phyloP scores from a whole-genome alignment of 1,139 yeast genomes.

The Candida glucosophila region DNA sequence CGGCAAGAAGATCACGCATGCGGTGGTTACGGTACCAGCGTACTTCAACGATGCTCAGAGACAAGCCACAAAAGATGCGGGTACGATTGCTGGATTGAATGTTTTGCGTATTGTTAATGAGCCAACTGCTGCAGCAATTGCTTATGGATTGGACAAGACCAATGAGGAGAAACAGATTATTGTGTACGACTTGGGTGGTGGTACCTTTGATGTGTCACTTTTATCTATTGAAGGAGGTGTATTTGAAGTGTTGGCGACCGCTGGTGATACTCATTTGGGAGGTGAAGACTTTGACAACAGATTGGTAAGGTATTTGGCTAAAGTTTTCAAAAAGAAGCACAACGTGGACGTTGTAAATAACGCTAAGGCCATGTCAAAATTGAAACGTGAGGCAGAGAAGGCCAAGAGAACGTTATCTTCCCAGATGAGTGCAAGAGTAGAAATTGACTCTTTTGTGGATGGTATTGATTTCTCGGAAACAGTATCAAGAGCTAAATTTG shows the following conservation, averaged over 20 bases:
- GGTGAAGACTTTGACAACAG: constrained; percentile 96
- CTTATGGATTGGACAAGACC: constrained; percentile 89
- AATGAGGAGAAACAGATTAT: constrained; percentile 41
- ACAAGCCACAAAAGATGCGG: constrained; percentile 98
- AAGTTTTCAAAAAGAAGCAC: constrained; percentile 84
- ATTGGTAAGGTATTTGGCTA: constrained; percentile 76
- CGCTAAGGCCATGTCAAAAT: constrained; percentile 75
- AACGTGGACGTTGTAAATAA: constrained; percentile 66
- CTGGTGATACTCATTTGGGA: constrained; percentile 50
- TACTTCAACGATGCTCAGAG: constrained; percentile 98
- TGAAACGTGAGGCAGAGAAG: constrained; percentile 94
- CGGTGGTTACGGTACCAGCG: constrained; percentile 96
- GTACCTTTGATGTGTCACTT: constrained; percentile 46
- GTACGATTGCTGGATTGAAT: constrained; percentile 91
- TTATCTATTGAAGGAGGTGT: constrained; percentile 46
- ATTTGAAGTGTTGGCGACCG: constrained; percentile 44
- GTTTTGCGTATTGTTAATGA: constrained; percentile 93
- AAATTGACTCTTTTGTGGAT: constrained; percentile 89
- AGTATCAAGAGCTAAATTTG: constrained; percentile 89
- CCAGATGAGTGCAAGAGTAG: constrained; percentile 83
- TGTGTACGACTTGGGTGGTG: constrained; percentile 48
- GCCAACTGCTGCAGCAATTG: constrained; percentile 98
- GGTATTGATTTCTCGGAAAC: constrained; percentile 95
- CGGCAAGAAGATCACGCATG: constrained; percentile 84
- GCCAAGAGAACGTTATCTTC: constrained; percentile 92